Conservation (phyloP, 148 eudicot genomes). For the Agrostemma githago region DNA sequence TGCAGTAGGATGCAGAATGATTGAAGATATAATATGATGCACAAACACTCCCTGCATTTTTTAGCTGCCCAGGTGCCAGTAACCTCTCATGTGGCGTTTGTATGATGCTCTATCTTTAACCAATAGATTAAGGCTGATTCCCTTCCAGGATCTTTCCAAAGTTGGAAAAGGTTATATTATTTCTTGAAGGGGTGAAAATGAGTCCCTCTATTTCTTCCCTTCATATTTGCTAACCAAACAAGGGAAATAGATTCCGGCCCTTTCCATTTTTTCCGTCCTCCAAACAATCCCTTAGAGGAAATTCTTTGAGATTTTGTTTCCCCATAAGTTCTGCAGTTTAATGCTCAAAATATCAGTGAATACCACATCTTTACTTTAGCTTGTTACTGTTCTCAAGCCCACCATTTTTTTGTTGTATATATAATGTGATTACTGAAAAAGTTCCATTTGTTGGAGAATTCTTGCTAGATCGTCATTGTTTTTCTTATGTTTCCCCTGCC, state of each 20-base stretch:
- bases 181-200: not conserved
- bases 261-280: not conserved
- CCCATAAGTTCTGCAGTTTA: not conserved
- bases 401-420: not conserved
- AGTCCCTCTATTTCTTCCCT: not conserved
- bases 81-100: not conserved
- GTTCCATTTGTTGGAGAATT: conserved; percentile 2
- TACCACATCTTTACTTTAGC: not conserved
- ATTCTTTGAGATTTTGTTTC: not conserved
- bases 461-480: not conserved
- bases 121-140: not conserved
- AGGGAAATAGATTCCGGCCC: not conserved
- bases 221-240: not conserved
- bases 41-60: not conserved
- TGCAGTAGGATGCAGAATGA: not conserved
- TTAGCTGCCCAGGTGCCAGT: not conserved
- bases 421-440: not conserved
- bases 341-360: no score
- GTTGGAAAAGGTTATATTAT: not conserved
- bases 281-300: not conserved
- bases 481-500: not conserved
- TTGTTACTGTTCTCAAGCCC: not conserved
- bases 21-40: not conserved
- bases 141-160: not conserved
- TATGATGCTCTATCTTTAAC: not conserved